phyloP scores from a whole-genome alignment of 1,284 basidiomycete species.

The Ustilago vetiveriae region DNA sequence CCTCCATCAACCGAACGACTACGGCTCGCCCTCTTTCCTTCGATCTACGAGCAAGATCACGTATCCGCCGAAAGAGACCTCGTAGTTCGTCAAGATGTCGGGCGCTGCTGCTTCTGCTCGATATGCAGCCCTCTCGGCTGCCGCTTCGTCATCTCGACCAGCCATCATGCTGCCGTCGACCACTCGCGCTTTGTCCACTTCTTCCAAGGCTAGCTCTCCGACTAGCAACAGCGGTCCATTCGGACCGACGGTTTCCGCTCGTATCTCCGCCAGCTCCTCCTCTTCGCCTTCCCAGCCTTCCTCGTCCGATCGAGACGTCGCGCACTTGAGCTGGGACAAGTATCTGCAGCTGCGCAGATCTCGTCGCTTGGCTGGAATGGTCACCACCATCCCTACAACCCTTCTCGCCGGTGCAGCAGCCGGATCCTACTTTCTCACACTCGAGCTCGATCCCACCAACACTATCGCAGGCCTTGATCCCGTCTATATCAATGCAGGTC shows the following conservation, averaged over 20 bases:
- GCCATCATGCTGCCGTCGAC: slow-evolving; percentile 18
- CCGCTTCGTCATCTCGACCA: slow-evolving; percentile 29
- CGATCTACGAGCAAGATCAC: too few species aligned
- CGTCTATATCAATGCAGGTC: slow-evolving; percentile 55
- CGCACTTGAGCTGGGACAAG: slow-evolving; percentile 37
- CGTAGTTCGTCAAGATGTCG: slow-evolving; percentile 19
- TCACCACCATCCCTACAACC: slow-evolving; percentile 61
- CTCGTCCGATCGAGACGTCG: background rate
- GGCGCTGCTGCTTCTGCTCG: slow-evolving; percentile 17
- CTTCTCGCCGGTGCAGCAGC: slow-evolving; percentile 50
- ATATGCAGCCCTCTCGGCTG: slow-evolving; percentile 13
- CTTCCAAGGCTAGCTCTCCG: background rate
- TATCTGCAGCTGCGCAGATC: slow-evolving; percentile 58
- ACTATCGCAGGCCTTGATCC: slow-evolving; percentile 61
- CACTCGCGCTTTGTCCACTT: slow-evolving; percentile 18
- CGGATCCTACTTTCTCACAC: slow-evolving; percentile 60
- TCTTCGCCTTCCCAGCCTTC: slow-evolving; percentile 8
- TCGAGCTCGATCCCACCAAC: slow-evolving; percentile 58
- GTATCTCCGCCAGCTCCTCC: slow-evolving; percentile 2
- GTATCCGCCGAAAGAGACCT: too few species aligned
- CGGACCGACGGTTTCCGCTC: slow-evolving; percentile 9
- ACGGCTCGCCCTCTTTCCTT: too few species aligned
- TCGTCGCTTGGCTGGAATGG: slow-evolving; percentile 56
- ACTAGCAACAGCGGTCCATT: slow-evolving; percentile 8
- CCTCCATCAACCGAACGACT: slow-evolving; percentile 1